Percentiles rank a stretch among this genome's conserved stretches.
Evolutionary conservation across 176 grass and related monocot species (phyloP).

Genomic region (Aegilops sharonensis): DNA sequence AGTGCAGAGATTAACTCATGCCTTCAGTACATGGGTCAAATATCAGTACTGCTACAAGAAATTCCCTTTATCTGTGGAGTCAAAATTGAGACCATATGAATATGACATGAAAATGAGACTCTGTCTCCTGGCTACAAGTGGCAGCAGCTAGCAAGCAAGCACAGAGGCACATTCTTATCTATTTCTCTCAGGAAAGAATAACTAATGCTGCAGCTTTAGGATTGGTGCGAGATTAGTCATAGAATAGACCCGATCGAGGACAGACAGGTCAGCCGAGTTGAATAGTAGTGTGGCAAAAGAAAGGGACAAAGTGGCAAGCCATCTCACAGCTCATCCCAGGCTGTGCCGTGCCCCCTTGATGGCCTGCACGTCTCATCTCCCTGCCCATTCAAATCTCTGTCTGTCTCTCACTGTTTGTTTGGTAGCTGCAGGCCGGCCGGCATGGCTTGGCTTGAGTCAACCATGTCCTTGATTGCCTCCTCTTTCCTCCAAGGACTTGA

Average conservation of each 20-base stretch:
- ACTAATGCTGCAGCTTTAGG: background rate
- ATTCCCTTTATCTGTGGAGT: background rate
- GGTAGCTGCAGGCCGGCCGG: constrained; percentile 7
- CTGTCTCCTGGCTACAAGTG: background rate
- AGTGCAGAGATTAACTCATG: background rate
- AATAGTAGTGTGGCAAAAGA: background rate
- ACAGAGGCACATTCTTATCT: background rate
- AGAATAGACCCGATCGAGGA: too few relatives aligned
- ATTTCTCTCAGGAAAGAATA: background rate
- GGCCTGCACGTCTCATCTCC: constrained; percentile 34
- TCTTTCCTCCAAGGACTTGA: background rate
- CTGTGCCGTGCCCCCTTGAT: constrained; percentile 33
- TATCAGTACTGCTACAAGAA: background rate
- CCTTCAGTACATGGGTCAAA: background rate
- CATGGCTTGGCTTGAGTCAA: constrained; percentile 7
- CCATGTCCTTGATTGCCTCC: constrained; percentile 4
- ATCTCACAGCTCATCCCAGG: constrained; percentile 28
- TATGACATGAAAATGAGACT: background rate
- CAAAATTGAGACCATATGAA: background rate
- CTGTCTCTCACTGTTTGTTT: constrained; percentile 25
- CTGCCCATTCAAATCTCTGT: constrained; percentile 29
- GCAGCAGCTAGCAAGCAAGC: constrained; percentile 17
- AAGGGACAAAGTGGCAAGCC: constrained; percentile 20
- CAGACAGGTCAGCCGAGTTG: constrained; percentile 8
- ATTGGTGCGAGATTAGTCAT: constrained; percentile 16